Percentiles rank a stretch among this genome's conserved stretches.
These are phyloP conservation scores for Triticum urartu DNA, from an alignment of 176 grass and related monocot species.

Conservation along the genomic window DNA sequence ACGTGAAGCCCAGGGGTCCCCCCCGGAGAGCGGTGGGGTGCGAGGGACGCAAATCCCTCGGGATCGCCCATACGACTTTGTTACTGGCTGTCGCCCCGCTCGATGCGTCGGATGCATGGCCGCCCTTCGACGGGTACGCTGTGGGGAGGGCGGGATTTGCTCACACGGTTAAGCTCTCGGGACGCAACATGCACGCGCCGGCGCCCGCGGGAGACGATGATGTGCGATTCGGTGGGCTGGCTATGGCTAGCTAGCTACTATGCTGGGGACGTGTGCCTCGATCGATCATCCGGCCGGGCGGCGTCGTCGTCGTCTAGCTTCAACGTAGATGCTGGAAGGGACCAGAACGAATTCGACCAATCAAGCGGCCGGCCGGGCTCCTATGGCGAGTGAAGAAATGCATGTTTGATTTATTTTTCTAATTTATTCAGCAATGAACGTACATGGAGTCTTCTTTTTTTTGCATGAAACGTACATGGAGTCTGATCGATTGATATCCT, in stretches of 20 bases:
- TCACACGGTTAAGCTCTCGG: constrained; percentile 12
- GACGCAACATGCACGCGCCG: constrained; percentile 19
- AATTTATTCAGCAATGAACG: background rate
- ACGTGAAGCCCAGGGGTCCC: constrained; percentile 10
- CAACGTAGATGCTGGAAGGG: background rate
- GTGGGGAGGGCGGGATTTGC: constrained; percentile 6
- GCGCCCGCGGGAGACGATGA: background rate
- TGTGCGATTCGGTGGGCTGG: background rate
- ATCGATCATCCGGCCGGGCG: background rate
- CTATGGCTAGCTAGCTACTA: background rate
- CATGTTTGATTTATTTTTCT: background rate
- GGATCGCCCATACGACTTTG: constrained; percentile 40
- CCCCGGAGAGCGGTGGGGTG: constrained; percentile 24
- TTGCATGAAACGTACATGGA: background rate
- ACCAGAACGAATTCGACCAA: too few species aligned
- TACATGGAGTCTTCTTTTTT: background rate
- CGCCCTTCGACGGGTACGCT: constrained; percentile 36
- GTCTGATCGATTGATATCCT: background rate
- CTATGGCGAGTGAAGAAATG: too few species aligned
- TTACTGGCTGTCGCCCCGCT: constrained; percentile 24
- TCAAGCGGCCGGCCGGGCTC: too few species aligned
- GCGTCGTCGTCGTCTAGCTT: background rate
- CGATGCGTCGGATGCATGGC: background rate
- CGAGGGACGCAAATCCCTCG: constrained; percentile 54
- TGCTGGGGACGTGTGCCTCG: constrained; percentile 3